A percentile compares a stretch with the other conserved stretches of the same genome.
Evolutionary conservation across 2,329 filamentous ascomycete species (phyloP).

Genomic region (Periconia sp.): DNA sequence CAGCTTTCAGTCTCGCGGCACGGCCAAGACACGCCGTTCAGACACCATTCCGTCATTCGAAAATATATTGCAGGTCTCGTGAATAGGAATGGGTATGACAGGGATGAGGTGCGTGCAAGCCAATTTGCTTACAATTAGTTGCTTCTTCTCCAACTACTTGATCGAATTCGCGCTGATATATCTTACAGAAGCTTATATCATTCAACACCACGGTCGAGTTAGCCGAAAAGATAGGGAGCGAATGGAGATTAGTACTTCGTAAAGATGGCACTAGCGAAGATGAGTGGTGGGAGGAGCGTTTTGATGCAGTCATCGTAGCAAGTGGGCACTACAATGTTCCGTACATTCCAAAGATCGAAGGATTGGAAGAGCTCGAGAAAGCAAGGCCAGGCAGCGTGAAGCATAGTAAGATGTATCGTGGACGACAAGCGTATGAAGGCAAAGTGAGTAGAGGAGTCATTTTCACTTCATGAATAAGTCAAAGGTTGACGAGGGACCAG

Average conservation of each 20-base stretch:
- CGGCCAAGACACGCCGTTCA: slow-evolving; percentile 65
- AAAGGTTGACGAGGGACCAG: slow-evolving; percentile 39
- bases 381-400: slow-evolving; percentile 57
- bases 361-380: slow-evolving; percentile 57
- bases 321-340: slow-evolving; percentile 67
- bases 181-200: slow-evolving; percentile 55
- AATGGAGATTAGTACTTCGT: slow-evolving; percentile 57
- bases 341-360: slow-evolving; percentile 59
- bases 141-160: too few relatives aligned
- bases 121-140: too few relatives aligned
- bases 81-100: slow-evolving; percentile 60
- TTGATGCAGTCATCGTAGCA: slow-evolving; percentile 67
- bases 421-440: slow-evolving; percentile 51
- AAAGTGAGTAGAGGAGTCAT: slow-evolving; percentile 55
- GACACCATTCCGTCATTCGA: slow-evolving; percentile 64
- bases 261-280: slow-evolving; percentile 50
- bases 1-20: slow-evolving; percentile 54
- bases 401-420: slow-evolving; percentile 63
- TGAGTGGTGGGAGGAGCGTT: slow-evolving; percentile 68
- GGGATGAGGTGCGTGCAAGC: too few relatives aligned
- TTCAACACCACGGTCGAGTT: slow-evolving; percentile 68
- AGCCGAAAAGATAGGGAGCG: slow-evolving; percentile 59
- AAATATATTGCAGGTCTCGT: slow-evolving; percentile 62
- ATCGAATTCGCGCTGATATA: too few relatives aligned
- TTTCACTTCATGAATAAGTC: background rate